Percentiles rank a stretch among this genome's conserved stretches.
These are phyloP conservation scores for Neofusicoccum parvum DNA, from an alignment of 2,329 filamentous ascomycete species.

Conservation along the genomic window DNA sequence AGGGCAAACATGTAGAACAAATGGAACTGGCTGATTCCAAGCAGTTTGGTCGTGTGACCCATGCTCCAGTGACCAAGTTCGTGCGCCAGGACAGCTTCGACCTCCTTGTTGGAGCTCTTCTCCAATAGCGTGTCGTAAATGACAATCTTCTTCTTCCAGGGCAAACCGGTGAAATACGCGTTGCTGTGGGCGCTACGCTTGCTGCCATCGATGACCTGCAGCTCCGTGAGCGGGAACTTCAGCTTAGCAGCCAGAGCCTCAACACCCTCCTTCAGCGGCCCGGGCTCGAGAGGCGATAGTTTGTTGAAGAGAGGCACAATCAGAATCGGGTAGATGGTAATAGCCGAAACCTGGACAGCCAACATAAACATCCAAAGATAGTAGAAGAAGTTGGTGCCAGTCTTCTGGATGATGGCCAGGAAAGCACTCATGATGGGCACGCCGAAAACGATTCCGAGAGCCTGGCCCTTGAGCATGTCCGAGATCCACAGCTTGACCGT, in stretches of 20 bases:
- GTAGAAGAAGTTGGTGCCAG: constrained; percentile 94
- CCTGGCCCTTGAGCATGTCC: constrained; percentile 89
- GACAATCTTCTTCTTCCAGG: constrained; percentile 99
- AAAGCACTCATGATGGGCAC: constrained; percentile 90
- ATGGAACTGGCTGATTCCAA: constrained; percentile 79
- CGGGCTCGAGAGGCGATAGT: constrained; percentile 85
- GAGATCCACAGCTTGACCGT: constrained; percentile 83
- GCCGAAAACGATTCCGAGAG: constrained; percentile 76
- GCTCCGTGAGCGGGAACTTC: constrained; percentile 87
- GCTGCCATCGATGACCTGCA: constrained; percentile 93
- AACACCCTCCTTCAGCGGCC: constrained; percentile 83
- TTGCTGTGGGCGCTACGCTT: constrained; percentile 88
- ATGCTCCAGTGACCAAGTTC: constrained; percentile 97
- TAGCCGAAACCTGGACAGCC: constrained; percentile 87
- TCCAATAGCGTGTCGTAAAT: constrained; percentile 98
- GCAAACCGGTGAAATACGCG: constrained; percentile 93
- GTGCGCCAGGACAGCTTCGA: constrained; percentile 91
- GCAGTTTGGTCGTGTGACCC: constrained; percentile 89
- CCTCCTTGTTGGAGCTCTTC: constrained; percentile 88
- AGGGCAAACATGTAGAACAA: constrained; percentile 96
- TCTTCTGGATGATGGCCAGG: constrained; percentile 90
- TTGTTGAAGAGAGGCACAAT: constrained; percentile 99
- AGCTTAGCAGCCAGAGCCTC: constrained; percentile 81
- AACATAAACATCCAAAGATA: constrained; percentile 95
- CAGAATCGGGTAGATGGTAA: constrained; percentile 92